Base-by-base conservation (phyloP, 306 rosid genomes). In the Astragalus membranaceus region DNA sequence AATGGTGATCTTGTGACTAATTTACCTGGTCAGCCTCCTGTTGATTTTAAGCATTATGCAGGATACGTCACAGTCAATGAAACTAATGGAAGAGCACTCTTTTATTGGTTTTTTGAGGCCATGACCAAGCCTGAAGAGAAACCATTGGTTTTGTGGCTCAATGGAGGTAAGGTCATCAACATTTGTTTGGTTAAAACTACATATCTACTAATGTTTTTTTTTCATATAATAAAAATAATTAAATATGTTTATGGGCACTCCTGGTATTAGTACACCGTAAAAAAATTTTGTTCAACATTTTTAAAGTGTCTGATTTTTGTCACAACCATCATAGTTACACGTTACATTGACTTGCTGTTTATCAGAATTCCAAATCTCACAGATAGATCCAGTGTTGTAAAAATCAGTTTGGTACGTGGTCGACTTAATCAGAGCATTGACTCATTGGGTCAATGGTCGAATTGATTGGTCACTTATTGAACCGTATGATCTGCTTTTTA, bases 101-200 rank as follows among this genome's bases (percentile, higher is more conserved):
- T 89, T 80, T 92, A 92, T 76, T 92, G 98, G 98, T 92, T 92
- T 53, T 92, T 82, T 60, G 96, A 92, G 73, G 96, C 94, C 44
- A 76, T 84, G 3, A 59, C 87, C 63, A 51, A 72, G 4, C 85
- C 98, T 13, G 78, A 86, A 36, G 73, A 76, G 32, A 89, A 85
- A 57, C 98, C 96, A 51, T 85, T 89, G 78, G 92, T 89, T 8
- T 70, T 92, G 54, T 92, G 98, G 98, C 96, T 92, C 26, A 92
- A 92, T 80, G 98, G 98, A 84, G 96, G 96, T 92, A 81, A 70
- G 33, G 33, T 20, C 23, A 2, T 7, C 8, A 4, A 16, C 13
- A 2, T 2, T 56, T 37, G 7, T 6, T 6, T 37, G 42, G 42
- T 3, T 37, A 37, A 37, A 37, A 37, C 9, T 37, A 37, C 9